Evolutionary conservation across 2,329 filamentous ascomycete genomes (phyloP).

Genomic region (Cordyceps cateniannulata): DNA sequence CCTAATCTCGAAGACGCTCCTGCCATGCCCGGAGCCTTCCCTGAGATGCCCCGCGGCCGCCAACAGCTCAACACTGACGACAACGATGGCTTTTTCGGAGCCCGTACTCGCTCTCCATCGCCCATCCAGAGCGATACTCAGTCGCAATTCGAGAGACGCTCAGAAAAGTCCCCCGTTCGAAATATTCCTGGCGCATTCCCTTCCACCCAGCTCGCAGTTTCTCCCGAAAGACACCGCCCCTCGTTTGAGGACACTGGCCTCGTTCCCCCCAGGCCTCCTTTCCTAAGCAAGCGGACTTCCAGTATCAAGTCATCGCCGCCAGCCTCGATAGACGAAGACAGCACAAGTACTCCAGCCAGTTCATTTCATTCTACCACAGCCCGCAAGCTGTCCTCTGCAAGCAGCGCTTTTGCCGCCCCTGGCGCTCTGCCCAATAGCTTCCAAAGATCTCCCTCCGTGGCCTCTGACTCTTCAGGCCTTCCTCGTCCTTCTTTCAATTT

Average conservation of each 20-base stretch:
- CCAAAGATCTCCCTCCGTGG: slow-evolving; percentile 74
- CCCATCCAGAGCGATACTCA: slow-evolving; percentile 38
- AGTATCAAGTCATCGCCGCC: slow-evolving; percentile 53
- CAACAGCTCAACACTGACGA: slow-evolving; percentile 33
- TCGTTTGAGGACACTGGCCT: slow-evolving; percentile 47
- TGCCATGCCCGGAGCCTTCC: slow-evolving; percentile 33
- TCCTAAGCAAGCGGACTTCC: slow-evolving; percentile 47
- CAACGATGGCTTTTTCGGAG: slow-evolving; percentile 40
- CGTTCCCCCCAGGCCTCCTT: slow-evolving; percentile 39
- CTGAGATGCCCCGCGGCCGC: slow-evolving; percentile 36
- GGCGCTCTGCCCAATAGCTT: slow-evolving; percentile 56
- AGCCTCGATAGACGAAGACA: slow-evolving; percentile 66
- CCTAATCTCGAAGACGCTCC: slow-evolving; percentile 44
- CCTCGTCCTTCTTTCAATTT: slow-evolving; percentile 84
- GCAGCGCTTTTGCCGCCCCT: slow-evolving; percentile 38
- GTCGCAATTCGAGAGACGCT: slow-evolving; percentile 22
- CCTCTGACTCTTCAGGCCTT: slow-evolving; percentile 71
- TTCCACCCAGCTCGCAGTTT: slow-evolving; percentile 28
- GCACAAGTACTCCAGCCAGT: slow-evolving; percentile 43
- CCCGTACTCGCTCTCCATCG: slow-evolving; percentile 52
- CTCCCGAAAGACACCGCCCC: slow-evolving; percentile 38
- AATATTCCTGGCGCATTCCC: slow-evolving; percentile 29
- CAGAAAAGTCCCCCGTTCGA: slow-evolving; percentile 24
- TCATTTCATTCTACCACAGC: slow-evolving; percentile 58
- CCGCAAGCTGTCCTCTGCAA: slow-evolving; percentile 75